These are phyloP conservation scores for Stagonosporopsis chrysanthemi DNA, from an alignment of 2,329 filamentous ascomycete genomes.

Conservation along the genomic window DNA sequence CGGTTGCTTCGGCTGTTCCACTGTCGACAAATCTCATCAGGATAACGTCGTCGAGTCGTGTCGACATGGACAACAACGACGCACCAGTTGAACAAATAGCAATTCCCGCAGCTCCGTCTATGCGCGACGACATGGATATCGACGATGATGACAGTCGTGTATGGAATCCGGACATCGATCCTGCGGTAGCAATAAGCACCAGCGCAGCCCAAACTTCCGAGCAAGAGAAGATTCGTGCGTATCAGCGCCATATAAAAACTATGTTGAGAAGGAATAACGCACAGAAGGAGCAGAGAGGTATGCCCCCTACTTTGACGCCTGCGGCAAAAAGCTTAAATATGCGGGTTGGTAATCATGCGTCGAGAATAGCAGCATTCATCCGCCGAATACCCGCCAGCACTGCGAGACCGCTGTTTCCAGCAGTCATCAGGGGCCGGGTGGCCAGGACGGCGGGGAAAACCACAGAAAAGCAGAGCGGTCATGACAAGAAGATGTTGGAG, in stretches of 20 bases:
- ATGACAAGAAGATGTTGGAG: neutral
- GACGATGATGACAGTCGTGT: neutral
- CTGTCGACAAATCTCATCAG: neutral
- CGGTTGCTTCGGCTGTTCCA: neutral
- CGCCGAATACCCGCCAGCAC: neutral
- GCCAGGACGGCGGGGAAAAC: neutral
- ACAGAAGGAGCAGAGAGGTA: neutral
- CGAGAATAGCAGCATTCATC: neutral
- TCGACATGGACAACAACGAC: neutral
- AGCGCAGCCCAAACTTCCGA: neutral
- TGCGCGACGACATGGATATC: slow-evolving; percentile 1
- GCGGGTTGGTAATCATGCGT: no score
- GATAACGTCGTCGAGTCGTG: neutral
- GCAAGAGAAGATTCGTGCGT: neutral
- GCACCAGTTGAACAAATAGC: neutral
- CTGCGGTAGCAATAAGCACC: no score
- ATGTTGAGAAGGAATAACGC: neutral
- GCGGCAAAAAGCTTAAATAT: no score
- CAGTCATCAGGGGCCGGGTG: neutral
- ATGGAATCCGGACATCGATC: neutral
- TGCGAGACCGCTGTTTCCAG: neutral
- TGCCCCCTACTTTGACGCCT: neutral
- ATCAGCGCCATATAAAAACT: neutral
- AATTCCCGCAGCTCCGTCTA: neutral
- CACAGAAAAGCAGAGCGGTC: neutral